Conservation (phyloP, 2,329 filamentous ascomycete genomes). For the Penicillium psychrosexuale region DNA sequence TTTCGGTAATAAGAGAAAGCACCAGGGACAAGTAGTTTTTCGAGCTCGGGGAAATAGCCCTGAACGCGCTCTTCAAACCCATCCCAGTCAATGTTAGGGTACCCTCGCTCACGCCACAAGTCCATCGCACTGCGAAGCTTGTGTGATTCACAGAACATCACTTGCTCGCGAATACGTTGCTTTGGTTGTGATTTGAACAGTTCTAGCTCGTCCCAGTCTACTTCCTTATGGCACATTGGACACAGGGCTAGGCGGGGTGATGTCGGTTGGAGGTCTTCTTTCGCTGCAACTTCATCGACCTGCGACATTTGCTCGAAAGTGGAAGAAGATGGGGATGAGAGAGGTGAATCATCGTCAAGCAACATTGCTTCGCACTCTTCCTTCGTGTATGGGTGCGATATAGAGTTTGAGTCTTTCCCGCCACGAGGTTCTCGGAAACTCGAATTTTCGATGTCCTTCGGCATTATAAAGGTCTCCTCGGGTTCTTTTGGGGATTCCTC, state of each 20-base stretch:
- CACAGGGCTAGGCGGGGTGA: conserved; percentile 46
- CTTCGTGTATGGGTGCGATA: conserved; percentile 28
- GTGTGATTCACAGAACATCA: conserved; percentile 63
- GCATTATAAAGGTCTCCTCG: conserved; percentile 25
- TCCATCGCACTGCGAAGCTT: conserved; percentile 53
- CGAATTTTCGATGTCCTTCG: conserved; percentile 22
- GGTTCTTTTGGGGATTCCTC: not conserved
- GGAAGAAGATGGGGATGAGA: conserved; percentile 30
- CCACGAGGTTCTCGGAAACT: conserved; percentile 5
- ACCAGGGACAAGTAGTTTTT: conserved; percentile 55
- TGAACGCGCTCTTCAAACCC: conserved; percentile 58
- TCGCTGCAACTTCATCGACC: conserved; percentile 6
- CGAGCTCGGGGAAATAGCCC: conserved; percentile 55
- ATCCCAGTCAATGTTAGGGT: conserved; percentile 70
- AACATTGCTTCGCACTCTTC: conserved; percentile 12
- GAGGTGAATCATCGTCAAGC: conserved; percentile 27
- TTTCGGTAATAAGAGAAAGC: conserved; percentile 59
- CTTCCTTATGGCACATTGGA: conserved; percentile 63
- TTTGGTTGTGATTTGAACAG: conserved; percentile 45
- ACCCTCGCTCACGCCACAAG: conserved; percentile 54
- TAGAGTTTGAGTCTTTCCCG: conserved; percentile 20
- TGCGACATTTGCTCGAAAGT: conserved; percentile 19
- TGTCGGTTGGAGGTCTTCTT: conserved; percentile 9
- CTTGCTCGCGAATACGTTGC: conserved; percentile 36
- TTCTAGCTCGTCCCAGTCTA: conserved; percentile 56